Conservation (phyloP, 2,329 filamentous ascomycete species). For the Botryosphaeria dothidea region DNA sequence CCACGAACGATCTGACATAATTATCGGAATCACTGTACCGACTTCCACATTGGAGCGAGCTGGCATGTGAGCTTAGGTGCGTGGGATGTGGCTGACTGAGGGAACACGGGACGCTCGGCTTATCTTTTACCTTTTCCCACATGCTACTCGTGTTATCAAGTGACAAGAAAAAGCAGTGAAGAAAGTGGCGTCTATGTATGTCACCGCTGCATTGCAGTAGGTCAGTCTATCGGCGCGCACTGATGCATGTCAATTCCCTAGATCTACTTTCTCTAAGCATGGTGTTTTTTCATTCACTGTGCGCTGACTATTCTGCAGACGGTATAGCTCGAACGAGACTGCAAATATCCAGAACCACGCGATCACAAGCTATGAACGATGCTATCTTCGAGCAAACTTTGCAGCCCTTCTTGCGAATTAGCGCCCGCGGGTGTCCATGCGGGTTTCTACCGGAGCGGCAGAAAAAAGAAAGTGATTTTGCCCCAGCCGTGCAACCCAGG, state of each 20-base stretch:
- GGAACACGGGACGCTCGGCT: not conserved
- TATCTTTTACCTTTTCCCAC: not conserved
- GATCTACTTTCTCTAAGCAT: not conserved
- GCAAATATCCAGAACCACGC: not conserved
- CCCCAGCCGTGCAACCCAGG: not conserved
- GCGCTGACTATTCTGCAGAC: not conserved
- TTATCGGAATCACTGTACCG: not conserved
- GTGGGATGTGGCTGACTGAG: not conserved
- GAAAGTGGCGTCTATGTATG: slow-evolving; percentile 6
- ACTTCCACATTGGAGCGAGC: not conserved
- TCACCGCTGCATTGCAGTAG: slow-evolving; percentile 1
- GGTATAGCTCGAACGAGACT: not conserved
- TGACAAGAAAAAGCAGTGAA: not conserved
- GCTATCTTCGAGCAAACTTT: not conserved
- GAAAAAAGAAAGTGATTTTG: not conserved
- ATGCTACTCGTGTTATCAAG: not conserved
- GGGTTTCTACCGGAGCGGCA: not conserved
- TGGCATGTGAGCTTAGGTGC: not conserved
- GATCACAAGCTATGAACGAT: not conserved
- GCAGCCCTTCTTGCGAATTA: not conserved
- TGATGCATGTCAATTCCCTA: not conserved
- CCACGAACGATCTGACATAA: slow-evolving; percentile 2
- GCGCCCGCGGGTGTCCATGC: not conserved
- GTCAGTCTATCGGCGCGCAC: not conserved
- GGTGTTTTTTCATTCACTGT: not conserved